Conservation (phyloP, 306 rosid species). For the Geum urbanum region DNA sequence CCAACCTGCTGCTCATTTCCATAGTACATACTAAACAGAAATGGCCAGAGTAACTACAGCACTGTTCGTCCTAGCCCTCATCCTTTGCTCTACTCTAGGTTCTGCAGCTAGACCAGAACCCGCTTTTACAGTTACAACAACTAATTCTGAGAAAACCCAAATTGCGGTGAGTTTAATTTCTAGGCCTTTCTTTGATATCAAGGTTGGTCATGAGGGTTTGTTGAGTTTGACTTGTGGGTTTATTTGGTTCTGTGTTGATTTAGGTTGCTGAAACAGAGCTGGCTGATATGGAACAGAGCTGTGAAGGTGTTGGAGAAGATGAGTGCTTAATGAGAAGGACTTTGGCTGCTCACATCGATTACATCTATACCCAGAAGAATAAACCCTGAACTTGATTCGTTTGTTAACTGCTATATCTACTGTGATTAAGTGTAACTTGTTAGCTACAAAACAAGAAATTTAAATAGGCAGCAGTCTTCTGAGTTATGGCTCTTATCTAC, state of each 20-base stretch:
- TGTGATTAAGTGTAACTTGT: not conserved
- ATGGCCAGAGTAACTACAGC: constrained; percentile 24
- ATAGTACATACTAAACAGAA: not conserved
- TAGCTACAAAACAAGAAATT: not conserved
- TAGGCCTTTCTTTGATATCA: not conserved
- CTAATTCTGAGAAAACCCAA: constrained; percentile 11
- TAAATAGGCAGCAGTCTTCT: not conserved
- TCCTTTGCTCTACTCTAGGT: constrained; percentile 28
- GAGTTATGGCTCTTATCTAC: too few species aligned
- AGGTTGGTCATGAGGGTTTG: not conserved
- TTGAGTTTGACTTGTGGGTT: not conserved
- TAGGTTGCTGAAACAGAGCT: constrained; percentile 41
- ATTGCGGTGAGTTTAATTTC: constrained; percentile 17
- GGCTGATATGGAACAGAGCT: constrained; percentile 40
- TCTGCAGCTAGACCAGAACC: constrained; percentile 29
- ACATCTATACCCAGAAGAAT: constrained; percentile 69
- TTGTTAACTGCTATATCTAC: not conserved
- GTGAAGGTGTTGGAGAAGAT: constrained; percentile 57
- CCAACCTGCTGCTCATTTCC: not conserved
- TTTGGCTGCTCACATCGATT: constrained; percentile 70
- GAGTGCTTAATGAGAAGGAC: constrained; percentile 80
- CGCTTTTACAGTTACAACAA: constrained; percentile 1
- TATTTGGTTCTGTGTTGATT: not conserved
- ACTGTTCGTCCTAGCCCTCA: constrained; percentile 21
- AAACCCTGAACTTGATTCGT: constrained; percentile 41